Conservation (phyloP, 345 rosid genomes). For the Mangifera indica region DNA sequence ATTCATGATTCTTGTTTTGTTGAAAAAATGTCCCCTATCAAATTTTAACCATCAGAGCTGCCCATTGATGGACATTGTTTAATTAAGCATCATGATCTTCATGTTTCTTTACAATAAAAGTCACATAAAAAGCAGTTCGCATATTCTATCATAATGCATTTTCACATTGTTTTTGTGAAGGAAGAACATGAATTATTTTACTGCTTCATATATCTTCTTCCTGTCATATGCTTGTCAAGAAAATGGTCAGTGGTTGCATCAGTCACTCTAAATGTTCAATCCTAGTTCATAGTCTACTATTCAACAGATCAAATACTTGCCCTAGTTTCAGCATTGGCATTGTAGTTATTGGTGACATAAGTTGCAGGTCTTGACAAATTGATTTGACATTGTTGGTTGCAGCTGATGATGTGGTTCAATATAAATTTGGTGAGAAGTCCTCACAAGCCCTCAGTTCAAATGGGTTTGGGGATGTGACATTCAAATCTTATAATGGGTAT, state of each 20-base stretch:
- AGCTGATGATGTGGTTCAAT: constrained; percentile 91
- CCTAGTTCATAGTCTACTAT: background rate
- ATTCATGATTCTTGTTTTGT: background rate
- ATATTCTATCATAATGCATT: background rate
- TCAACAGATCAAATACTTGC: background rate
- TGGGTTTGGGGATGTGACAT: constrained; percentile 69
- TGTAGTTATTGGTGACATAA: background rate
- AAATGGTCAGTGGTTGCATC: background rate
- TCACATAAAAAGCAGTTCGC: background rate
- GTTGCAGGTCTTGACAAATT: constrained; percentile 6
- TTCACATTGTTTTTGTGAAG: background rate
- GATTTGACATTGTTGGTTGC: constrained; percentile 22
- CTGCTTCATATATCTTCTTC: background rate
- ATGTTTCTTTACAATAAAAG: background rate
- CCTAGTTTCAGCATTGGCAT: background rate
- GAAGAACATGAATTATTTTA: background rate
- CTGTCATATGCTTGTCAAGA: background rate
- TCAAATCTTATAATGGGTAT: constrained; percentile 75
- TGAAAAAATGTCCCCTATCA: background rate
- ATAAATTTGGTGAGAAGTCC: constrained; percentile 89
- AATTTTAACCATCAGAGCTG: background rate
- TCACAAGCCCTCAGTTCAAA: constrained; percentile 49
- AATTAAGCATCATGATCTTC: background rate
- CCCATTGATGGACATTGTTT: background rate
- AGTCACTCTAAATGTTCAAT: background rate